A percentile compares a stretch with the other conserved stretches of the same genome.
phyloP scores from a whole-genome alignment of 768 basidiomycete species.

The Boletus rufocinnamomeus region DNA sequence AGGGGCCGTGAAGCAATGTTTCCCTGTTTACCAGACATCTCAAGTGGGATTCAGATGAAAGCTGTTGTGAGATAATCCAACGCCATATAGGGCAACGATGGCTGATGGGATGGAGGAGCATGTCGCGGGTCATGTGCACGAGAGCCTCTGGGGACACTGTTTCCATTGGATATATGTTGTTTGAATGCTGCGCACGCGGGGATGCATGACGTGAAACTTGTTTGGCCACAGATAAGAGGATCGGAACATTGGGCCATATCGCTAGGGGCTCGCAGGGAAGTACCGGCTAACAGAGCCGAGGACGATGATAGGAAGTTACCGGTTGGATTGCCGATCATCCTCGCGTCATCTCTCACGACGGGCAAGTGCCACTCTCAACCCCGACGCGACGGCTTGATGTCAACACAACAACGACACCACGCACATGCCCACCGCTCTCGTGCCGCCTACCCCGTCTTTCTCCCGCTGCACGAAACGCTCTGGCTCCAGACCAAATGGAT shows the following conservation, averaged over 20 bases:
- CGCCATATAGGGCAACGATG: neutral
- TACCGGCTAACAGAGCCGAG: slow-evolving; percentile 2
- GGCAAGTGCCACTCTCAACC: neutral
- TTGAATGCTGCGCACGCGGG: neutral
- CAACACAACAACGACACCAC: slow-evolving; percentile 16
- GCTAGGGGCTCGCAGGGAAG: slow-evolving; percentile 14
- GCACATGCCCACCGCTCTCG: slow-evolving; percentile 38
- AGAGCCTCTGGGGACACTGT: neutral
- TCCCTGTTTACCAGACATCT: neutral
- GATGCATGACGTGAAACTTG: neutral
- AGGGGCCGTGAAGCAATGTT: neutral
- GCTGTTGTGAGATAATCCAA: neutral
- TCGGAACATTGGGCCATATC: neutral
- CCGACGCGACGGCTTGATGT: slow-evolving; percentile 23
- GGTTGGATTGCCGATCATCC: slow-evolving; percentile 16
- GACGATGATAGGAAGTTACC: slow-evolving; percentile 12
- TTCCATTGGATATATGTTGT: neutral
- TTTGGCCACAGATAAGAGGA: neutral
- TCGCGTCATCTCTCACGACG: neutral
- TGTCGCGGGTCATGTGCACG: neutral
- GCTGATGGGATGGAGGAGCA: slow-evolving; percentile 8
- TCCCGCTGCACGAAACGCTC: slow-evolving; percentile 61
- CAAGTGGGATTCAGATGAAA: neutral
- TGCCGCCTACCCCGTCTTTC: slow-evolving; percentile 66
- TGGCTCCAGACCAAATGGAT: slow-evolving; percentile 62